Conservation (phyloP, 2,329 filamentous ascomycete species). For the Xylariaceae sp. region DNA sequence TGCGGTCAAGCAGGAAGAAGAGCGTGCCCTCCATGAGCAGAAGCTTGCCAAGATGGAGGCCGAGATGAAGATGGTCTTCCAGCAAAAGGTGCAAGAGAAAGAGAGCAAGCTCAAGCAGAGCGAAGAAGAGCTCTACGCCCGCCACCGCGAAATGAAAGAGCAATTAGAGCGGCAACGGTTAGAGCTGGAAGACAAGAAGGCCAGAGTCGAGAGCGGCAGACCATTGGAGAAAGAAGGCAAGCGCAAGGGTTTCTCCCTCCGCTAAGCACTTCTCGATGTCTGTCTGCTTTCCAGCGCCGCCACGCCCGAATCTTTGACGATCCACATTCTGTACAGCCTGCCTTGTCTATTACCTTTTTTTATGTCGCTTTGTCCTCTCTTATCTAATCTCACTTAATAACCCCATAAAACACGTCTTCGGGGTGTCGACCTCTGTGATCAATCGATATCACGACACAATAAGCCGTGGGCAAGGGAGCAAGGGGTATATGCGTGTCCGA, state of each 20-base stretch:
- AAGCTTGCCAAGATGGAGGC: slow-evolving; percentile 99
- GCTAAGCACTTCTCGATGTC: slow-evolving; percentile 53
- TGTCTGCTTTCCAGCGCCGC: slow-evolving; percentile 45
- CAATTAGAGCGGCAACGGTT: slow-evolving; percentile 91
- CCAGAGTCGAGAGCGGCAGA: slow-evolving; percentile 87
- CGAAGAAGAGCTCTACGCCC: slow-evolving; percentile 96
- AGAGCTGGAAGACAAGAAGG: slow-evolving; percentile 98
- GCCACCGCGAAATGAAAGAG: slow-evolving; percentile 99
- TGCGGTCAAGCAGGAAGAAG: slow-evolving; percentile 99
- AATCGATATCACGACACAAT: slow-evolving; percentile 1
- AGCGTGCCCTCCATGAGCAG: slow-evolving; percentile 95
- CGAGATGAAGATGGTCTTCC: slow-evolving; percentile 99
- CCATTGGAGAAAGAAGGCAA: slow-evolving; percentile 97
- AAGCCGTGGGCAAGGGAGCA: no score
- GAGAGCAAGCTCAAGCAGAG: slow-evolving; percentile 99
- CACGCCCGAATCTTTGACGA: slow-evolving; percentile 55
- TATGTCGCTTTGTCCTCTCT: slow-evolving; percentile 39
- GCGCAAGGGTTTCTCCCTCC: slow-evolving; percentile 98
- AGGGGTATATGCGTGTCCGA: slow-evolving; percentile 11
- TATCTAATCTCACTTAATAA: slow-evolving; percentile 44
- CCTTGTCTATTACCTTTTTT: slow-evolving; percentile 43
- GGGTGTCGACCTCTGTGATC: slow-evolving; percentile 21
- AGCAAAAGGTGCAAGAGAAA: slow-evolving; percentile 99
- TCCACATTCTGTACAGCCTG: slow-evolving; percentile 57
- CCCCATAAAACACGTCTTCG: slow-evolving; percentile 28